phyloP scores from a whole-genome alignment of 768 basidiomycete species.

The Pleurotus tuber-regium region DNA sequence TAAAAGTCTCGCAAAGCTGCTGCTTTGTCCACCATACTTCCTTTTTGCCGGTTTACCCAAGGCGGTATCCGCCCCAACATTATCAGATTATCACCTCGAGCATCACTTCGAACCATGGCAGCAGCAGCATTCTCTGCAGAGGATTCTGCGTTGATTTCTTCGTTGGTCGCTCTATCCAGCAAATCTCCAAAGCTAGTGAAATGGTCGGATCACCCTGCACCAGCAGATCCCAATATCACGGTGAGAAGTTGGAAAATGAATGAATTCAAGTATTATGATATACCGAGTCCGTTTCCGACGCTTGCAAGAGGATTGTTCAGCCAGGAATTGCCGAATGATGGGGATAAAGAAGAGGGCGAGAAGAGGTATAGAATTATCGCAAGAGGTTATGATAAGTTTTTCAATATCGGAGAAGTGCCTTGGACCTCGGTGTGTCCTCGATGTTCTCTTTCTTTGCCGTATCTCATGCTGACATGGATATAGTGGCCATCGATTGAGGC shows the following conservation, averaged over 20 bases:
- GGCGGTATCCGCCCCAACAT: background rate
- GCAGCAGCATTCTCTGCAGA: constrained; percentile 19
- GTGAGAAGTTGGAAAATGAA: constrained; percentile 97
- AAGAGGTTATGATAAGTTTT: constrained; percentile 98
- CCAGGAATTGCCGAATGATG: constrained; percentile 33
- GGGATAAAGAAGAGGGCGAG: constrained; percentile 19
- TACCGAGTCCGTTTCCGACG: constrained; percentile 91
- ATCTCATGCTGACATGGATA: constrained; percentile 6
- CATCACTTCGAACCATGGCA: constrained; percentile 16
- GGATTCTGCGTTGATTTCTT: constrained; percentile 60
- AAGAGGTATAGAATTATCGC: constrained; percentile 65
- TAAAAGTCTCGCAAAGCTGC: background rate
- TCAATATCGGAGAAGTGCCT: constrained; percentile 94
- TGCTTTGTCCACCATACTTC: background rate
- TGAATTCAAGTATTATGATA: constrained; percentile 90
- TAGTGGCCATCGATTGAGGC: constrained; percentile 76
- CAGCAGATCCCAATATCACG: constrained; percentile 49
- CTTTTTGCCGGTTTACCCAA: background rate
- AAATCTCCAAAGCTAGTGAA: constrained; percentile 64
- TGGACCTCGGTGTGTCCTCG: constrained; percentile 79
- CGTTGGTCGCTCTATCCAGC: constrained; percentile 50
- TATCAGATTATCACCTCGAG: constrained; percentile 1
- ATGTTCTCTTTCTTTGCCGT: background rate
- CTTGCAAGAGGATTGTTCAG: constrained; percentile 93
- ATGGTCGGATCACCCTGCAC: constrained; percentile 52